Base-by-base conservation (phyloP, 225 moss, liverwort and hornwort species). In the Antitrichia curtipendula region DNA sequence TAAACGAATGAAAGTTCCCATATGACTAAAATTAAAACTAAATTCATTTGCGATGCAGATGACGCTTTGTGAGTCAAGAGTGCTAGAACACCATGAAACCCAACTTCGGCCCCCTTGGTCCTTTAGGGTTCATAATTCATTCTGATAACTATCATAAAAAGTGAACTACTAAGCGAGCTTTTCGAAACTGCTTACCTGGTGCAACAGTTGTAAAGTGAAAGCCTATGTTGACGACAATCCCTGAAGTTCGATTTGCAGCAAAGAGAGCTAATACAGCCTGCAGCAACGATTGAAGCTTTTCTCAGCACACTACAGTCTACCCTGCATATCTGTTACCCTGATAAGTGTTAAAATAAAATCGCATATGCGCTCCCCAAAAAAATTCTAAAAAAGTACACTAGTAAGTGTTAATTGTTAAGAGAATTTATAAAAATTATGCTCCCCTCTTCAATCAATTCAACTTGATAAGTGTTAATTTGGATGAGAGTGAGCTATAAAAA, bases 201-300 rank as follows among this genome's bases (percentile, higher is more conserved):
- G 92, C 94, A 81, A 95, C 86, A 34, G 94, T 92, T 54, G 95
- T 93, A 62, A 89, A 87, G 54, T 92, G 90, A 84, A 94, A 95
- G 59, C 94, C 95, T 74, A 95, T 94, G 56, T 95, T 95, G 85
- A 95, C 91, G 45, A 91, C 95, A 81, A 95, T 91, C 78, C 95
- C 95, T 84, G 93, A 95, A 20, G 90, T 88, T 52, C 62, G 90
- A 79, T 87, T 88, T 75, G 95, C 89, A 87, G 94, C 89, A 87
- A 90, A 93, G 62, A 95, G 94, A 72, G 94, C 94, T 84, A 95
- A 87, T 41, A 95, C 78, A 86, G 93, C 94, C 93, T 95, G 88
- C 58, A 53, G 63, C 47, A 88, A 75, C 16, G 12, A 85, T n/a
- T n/a, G n/a, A n/a, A 53, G 54, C 8, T 28, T 62, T 72, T 56